A percentile compares a stretch with the other conserved stretches of the same genome.
phyloP scores from a whole-genome alignment of 352 stramenopile species.

The Globisporangium rhizosaccharum region DNA sequence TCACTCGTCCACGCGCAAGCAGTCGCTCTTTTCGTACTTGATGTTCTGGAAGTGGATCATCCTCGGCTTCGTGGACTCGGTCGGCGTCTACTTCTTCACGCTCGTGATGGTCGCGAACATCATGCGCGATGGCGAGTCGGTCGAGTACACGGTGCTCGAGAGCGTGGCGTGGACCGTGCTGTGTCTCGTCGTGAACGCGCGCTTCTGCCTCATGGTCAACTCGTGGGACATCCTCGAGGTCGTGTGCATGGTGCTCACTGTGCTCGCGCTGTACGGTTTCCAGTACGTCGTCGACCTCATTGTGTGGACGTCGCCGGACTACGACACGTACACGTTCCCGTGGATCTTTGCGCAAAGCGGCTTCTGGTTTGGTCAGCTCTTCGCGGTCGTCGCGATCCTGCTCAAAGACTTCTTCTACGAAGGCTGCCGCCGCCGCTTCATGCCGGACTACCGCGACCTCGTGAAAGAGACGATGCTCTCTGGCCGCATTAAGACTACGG shows the following conservation, averaged over 20 bases:
- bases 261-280: conserved; percentile 54
- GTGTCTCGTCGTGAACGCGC: conserved; percentile 70
- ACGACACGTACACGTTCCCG: conserved; percentile 74
- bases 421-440: conserved; percentile 55
- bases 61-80: conserved; percentile 68
- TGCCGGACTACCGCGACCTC: conserved; percentile 64
- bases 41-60: conserved; percentile 88
- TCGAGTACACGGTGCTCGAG: conserved; percentile 62
- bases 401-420: conserved; percentile 72
- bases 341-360: conserved; percentile 61
- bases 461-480: conserved; percentile 47
- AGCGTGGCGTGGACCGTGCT: conserved; percentile 71
- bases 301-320: conserved; percentile 37
- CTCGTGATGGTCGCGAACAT: conserved; percentile 45
- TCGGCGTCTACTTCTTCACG: conserved; percentile 66
- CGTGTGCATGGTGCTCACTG: conserved; percentile 43
- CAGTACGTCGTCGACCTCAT: conserved; percentile 72
- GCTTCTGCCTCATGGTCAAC: conserved; percentile 77
- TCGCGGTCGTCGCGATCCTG: conserved; percentile 60
- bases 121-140: conserved; percentile 44
- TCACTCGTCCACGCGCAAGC: conserved; percentile 45
- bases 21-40: conserved; percentile 62
- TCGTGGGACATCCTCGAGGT: conserved; percentile 70
- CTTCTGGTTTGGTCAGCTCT: conserved; percentile 75
- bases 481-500: conserved; percentile 3